Evolutionary conservation across 1,139 yeast species (phyloP).

Genomic region (Hansenula anomala): DNA sequence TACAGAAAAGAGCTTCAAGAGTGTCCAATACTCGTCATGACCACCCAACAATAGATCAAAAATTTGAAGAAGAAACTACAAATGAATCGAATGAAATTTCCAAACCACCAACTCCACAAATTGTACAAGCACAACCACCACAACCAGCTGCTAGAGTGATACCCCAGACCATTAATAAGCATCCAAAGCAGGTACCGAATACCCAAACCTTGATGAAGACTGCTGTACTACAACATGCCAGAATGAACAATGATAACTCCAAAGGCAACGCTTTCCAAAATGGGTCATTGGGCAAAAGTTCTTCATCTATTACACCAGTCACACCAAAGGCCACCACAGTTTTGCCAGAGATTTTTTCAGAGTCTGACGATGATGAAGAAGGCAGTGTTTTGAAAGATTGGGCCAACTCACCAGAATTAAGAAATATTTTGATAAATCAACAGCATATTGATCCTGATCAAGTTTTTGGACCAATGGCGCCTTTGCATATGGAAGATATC

Average conservation of each 20-base stretch:
- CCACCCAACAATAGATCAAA: not conserved
- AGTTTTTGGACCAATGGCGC: constrained; percentile 76
- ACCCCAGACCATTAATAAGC: constrained; percentile 2
- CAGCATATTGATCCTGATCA: constrained; percentile 61
- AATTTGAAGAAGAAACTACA: not conserved
- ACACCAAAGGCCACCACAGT: constrained; percentile 18
- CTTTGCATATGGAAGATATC: constrained; percentile 63
- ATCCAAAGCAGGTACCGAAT: constrained; percentile 8
- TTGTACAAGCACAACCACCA: constrained; percentile 1
- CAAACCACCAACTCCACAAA: constrained; percentile 6
- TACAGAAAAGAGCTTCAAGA: constrained; percentile 19
- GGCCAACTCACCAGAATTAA: constrained; percentile 68
- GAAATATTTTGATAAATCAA: constrained; percentile 49
- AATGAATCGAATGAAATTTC: constrained; percentile 3
- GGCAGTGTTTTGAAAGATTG: constrained; percentile 55
- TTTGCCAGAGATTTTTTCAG: constrained; percentile 43
- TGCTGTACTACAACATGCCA: constrained; percentile 29
- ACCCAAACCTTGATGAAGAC: constrained; percentile 27
- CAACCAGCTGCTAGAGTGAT: not conserved
- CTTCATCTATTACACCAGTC: constrained; percentile 15
- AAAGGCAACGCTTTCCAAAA: constrained; percentile 12
- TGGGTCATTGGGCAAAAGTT: constrained; percentile 7
- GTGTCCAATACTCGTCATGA: constrained; percentile 7
- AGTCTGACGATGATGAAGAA: constrained; percentile 53
- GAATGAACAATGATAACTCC: constrained; percentile 16